These are phyloP conservation scores for Irineochytrium annulatum DNA, from an alignment of 192 early-diverging fungal species.

Conservation along the genomic window DNA sequence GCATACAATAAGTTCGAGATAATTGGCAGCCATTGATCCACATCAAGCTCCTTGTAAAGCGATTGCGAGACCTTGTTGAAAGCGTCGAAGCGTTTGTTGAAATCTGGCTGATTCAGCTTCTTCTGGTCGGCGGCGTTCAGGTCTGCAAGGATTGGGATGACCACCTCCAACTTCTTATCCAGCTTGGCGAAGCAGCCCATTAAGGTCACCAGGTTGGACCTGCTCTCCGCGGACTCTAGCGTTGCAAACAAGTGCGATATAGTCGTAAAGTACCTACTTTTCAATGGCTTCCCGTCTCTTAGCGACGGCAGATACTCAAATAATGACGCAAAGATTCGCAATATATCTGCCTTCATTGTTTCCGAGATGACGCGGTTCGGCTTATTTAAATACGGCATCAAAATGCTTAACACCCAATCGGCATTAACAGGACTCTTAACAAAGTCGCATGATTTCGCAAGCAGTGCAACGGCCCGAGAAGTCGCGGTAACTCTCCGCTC, in stretches of 20 bases:
- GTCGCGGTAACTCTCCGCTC: slow-evolving; percentile 12
- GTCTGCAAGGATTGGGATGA: slow-evolving; percentile 60
- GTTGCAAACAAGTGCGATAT: slow-evolving; percentile 70
- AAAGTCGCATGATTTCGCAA: slow-evolving; percentile 72
- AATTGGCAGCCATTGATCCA: slow-evolving; percentile 81
- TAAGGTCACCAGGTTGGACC: slow-evolving; percentile 52
- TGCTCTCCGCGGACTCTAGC: slow-evolving; percentile 63
- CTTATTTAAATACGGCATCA: slow-evolving; percentile 79
- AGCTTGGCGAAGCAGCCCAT: slow-evolving; percentile 63
- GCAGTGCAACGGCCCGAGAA: slow-evolving; percentile 69
- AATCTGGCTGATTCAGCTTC: slow-evolving; percentile 85
- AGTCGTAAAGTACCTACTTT: slow-evolving; percentile 56
- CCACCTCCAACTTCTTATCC: slow-evolving; percentile 45
- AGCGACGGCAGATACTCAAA: not conserved
- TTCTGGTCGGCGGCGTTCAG: slow-evolving; percentile 73
- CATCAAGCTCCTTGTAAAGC: slow-evolving; percentile 59
- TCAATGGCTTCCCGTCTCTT: not conserved
- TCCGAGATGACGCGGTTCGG: slow-evolving; percentile 69
- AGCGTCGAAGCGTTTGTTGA: slow-evolving; percentile 73
- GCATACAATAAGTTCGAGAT: slow-evolving; percentile 82
- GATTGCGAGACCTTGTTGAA: slow-evolving; percentile 66
- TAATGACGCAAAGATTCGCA: slow-evolving; percentile 58
- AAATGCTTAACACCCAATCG: slow-evolving; percentile 65
- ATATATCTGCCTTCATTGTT: slow-evolving; percentile 76
- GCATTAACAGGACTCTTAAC: slow-evolving; percentile 66